phyloP scores from a whole-genome alignment of 202 grass and related monocot species.

The Zoysia matrella region DNA sequence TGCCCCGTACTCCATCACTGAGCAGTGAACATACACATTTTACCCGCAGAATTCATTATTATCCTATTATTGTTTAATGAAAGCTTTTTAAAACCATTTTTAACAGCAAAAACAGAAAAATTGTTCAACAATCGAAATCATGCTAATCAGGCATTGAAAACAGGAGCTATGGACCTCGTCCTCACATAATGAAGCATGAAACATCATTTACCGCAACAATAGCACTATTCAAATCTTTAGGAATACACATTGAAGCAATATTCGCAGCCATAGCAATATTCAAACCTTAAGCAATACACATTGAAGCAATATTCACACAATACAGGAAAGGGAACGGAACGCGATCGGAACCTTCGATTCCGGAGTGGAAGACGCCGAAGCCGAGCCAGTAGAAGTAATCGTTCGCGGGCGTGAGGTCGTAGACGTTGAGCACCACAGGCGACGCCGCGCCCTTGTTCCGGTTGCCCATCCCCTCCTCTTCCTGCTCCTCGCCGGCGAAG shows the following conservation, averaged over 20 bases:
- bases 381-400: constrained; percentile 90
- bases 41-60: too few species aligned
- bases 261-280: too few species aligned
- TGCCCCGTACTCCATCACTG: neutral
- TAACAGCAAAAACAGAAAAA: neutral
- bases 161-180: too few species aligned
- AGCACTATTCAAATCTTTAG: neutral
- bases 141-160: too few species aligned
- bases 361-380: constrained; percentile 89
- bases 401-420: constrained; percentile 38
- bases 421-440: constrained; percentile 69
- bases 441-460: constrained; percentile 40
- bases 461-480: constrained; percentile 41
- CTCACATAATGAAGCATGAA: too few species aligned
- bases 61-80: too few species aligned
- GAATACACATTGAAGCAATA: too few species aligned
- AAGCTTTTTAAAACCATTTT: too few species aligned
- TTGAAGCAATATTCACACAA: neutral
- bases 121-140: neutral
- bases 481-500: constrained; percentile 28
- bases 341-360: constrained; percentile 67
- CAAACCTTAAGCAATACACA: neutral
- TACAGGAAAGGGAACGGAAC: neutral
- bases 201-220: neutral
- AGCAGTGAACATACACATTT: too few species aligned